Base-by-base conservation (phyloP, 148 eudicot genomes). In the Euryodendron excelsum region DNA sequence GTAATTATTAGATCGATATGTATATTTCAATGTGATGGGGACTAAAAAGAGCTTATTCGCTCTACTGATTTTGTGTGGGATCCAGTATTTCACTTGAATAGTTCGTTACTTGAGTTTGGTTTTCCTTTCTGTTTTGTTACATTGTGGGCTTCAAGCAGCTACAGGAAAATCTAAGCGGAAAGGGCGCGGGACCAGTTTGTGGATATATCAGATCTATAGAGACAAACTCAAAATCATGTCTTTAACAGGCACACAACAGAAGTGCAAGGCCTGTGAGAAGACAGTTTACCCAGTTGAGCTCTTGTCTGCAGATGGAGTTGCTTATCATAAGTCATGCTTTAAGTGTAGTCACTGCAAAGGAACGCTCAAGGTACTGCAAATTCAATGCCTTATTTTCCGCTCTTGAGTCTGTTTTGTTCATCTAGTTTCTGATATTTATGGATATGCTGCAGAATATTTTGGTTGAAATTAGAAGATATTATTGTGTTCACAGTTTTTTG, bases 201-300 rank as follows among this genome's bases (percentile, higher is more conserved):
- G 30, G 63, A 47, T 66, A 15, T 58, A 68, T 78, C 81, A 78
- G 81, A 80, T 80, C 83, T 55, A 3, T 56, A 23, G 69, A 20
- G 18, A 59, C 2, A 4, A 63, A 21, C 12, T 47, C n/a, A 8
- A 83, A 86, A 80, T 72, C 69, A 90, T 89, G 93, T 87, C 96
- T 74, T 94, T 94, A 76, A 89, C 86, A 14, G 98, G 98, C 65
- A 94, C 98, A 21, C 83, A 80, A 34, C 89, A 94, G 74, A 91
- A 92, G 81, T 94, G 98, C 90, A 94, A 90, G 90, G 98, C 88
- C 45, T 94, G 98, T 61, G 93, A 87, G 72, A 94, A 94, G 88
- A 94, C 98, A 3, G 98, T 94, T 64, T 94, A 94, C 77, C 78
- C 91, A 27, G 87, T 94, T 76, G 98, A 94, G 87, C 84, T 86